A percentile compares a stretch with the other conserved stretches of the same genome.
These are phyloP conservation scores for Colletotrichum tropicicola DNA, from an alignment of 2,329 filamentous ascomycete species.

Conservation along the genomic window DNA sequence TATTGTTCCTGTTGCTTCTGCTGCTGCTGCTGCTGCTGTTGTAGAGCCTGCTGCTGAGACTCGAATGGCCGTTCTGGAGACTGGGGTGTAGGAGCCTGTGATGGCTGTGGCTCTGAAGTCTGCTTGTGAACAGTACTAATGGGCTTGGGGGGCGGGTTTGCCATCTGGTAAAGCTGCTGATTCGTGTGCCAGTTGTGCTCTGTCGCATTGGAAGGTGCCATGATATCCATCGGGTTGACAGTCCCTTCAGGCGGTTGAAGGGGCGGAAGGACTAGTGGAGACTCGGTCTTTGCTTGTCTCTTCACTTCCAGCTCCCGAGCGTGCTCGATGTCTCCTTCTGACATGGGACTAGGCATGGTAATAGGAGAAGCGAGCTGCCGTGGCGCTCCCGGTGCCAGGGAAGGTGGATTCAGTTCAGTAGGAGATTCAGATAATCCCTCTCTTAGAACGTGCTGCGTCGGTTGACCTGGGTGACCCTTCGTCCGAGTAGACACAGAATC, in stretches of 20 bases:
- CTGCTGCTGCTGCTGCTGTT: constrained; percentile 8
- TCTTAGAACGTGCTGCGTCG: constrained; percentile 11
- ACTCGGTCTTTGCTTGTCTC: not conserved
- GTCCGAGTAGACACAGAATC: constrained; percentile 3
- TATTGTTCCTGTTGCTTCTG: constrained; percentile 11
- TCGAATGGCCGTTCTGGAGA: constrained; percentile 15
- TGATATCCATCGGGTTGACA: constrained; percentile 63
- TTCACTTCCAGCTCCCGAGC: not conserved
- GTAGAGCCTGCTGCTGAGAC: constrained; percentile 9
- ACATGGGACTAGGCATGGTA: constrained; percentile 12
- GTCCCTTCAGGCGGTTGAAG: constrained; percentile 52
- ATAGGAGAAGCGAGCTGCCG: constrained; percentile 20
- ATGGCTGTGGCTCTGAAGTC: constrained; percentile 31
- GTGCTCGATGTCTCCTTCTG: constrained; percentile 12
- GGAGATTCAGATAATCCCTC: constrained; percentile 39
- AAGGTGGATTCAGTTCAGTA: constrained; percentile 34
- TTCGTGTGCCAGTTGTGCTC: not conserved
- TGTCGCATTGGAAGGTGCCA: constrained; percentile 49
- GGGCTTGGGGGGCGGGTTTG: constrained; percentile 30
- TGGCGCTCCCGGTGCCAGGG: not conserved
- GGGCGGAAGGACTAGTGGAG: constrained; percentile 36
- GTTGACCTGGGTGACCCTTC: constrained; percentile 8
- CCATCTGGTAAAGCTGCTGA: not conserved
- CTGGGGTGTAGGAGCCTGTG: constrained; percentile 37
- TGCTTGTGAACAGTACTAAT: constrained; percentile 16